A percentile compares a stretch with the other conserved stretches of the same genome.
phyloP scores from a whole-genome alignment of 139 green algal genomes.

The Chlorella sp. region DNA sequence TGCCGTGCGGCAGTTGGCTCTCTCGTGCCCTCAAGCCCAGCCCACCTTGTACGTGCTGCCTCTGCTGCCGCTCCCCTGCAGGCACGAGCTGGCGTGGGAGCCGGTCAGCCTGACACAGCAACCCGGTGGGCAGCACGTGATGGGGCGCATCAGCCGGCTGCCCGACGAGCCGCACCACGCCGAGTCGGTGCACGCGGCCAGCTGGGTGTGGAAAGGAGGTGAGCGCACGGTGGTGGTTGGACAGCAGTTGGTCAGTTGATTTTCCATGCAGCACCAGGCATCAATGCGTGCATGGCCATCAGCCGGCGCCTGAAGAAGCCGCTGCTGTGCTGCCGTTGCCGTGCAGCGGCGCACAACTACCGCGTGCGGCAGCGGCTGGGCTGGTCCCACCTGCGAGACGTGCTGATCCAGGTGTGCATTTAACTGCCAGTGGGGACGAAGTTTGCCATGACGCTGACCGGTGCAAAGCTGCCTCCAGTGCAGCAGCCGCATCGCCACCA shows the following conservation, averaged over 20 bases:
- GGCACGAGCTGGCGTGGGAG: slow-evolving; percentile 6
- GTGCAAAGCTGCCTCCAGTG: too few species aligned
- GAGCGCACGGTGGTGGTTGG: too few species aligned
- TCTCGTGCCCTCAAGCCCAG: too few species aligned
- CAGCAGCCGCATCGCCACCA: background rate
- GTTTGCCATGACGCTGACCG: too few species aligned
- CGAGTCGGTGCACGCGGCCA: slow-evolving; percentile 12
- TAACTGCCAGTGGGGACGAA: too few species aligned
- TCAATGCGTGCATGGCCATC: too few species aligned
- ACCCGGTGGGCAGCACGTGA: background rate
- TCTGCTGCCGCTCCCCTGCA: background rate
- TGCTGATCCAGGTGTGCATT: background rate
- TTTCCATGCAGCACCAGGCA: too few species aligned
- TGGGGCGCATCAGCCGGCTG: background rate
- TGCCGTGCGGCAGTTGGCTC: too few species aligned
- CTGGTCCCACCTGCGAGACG: slow-evolving; percentile 17
- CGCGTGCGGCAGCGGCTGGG: slow-evolving; percentile 25
- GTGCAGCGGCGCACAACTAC: slow-evolving; percentile 14
- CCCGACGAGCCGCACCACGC: slow-evolving; percentile 17
- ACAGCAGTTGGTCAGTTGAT: too few species aligned
- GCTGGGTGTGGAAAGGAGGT: background rate
- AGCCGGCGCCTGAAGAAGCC: too few species aligned
- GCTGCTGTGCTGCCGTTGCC: too few species aligned
- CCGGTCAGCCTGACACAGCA: background rate
- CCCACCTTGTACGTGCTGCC: too few species aligned